Percentiles rank a stretch among this genome's conserved stretches.
These are phyloP conservation scores for Lactarius tabidus DNA, from an alignment of 768 basidiomycete species.

Conservation along the genomic window DNA sequence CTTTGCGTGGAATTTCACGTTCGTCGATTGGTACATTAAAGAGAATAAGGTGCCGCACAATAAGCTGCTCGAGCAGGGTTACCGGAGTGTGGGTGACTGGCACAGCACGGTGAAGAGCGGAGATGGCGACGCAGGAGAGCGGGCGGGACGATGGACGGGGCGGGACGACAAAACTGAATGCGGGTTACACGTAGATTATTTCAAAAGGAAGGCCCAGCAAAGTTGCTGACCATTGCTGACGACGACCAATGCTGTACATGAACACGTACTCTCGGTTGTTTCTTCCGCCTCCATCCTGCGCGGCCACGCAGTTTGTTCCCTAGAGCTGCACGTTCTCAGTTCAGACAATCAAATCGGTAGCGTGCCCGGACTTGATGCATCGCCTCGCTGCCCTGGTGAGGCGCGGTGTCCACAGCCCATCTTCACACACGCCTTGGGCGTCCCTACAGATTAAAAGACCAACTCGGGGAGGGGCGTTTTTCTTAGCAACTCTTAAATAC, in stretches of 20 bases:
- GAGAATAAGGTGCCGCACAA: constrained; percentile 84
- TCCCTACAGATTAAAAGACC: neutral
- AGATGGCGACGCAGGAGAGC: constrained; percentile 65
- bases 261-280: neutral
- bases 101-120: constrained; percentile 84
- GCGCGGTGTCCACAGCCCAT: neutral
- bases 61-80: constrained; percentile 82
- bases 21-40: constrained; percentile 83
- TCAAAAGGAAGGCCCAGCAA: constrained; percentile 51
- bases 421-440: constrained; percentile 7
- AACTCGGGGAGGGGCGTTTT: neutral
- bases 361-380: neutral
- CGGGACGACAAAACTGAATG: constrained; percentile 87
- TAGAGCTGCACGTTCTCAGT: neutral
- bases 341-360: neutral
- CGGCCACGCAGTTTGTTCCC: neutral
- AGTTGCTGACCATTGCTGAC: neutral
- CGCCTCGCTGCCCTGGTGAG: constrained; percentile 16
- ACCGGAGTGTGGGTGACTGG: constrained; percentile 96
- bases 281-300: neutral
- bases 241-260: neutral
- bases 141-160: constrained; percentile 90
- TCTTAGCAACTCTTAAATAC: constrained; percentile 17
- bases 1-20: constrained; percentile 77
- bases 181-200: constrained; percentile 91